phyloP scores from a whole-genome alignment of 805 yeast genomes.

The Priceomyces fermenticarens region DNA sequence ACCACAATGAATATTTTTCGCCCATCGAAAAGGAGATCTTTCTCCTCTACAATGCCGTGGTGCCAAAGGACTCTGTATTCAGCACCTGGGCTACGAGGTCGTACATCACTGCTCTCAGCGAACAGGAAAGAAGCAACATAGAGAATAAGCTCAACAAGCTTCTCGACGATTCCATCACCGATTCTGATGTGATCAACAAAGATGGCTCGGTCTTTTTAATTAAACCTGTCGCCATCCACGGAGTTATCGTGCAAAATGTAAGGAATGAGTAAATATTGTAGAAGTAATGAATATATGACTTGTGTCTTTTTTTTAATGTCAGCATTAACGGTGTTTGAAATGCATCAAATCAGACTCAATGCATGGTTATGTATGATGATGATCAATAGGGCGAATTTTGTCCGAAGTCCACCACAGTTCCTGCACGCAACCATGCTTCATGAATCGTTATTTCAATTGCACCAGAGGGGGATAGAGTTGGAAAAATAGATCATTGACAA shows the following conservation, averaged over 20 bases:
- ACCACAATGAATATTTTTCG: conserved; percentile 26
- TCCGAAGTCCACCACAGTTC: too few relatives aligned
- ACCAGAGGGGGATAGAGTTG: too few relatives aligned
- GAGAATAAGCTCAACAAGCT: conserved; percentile 27
- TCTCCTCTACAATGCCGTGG: conserved; percentile 23
- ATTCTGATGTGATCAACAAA: conserved; percentile 4
- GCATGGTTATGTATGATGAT: too few relatives aligned
- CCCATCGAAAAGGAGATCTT: conserved; percentile 31
- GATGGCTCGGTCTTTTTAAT: conserved; percentile 14
- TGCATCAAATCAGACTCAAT: too few relatives aligned
- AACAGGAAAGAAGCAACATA: conserved; percentile 30
- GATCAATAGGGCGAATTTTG: too few relatives aligned
- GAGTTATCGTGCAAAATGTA: conserved; percentile 13
- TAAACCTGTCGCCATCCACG: conserved; percentile 24
- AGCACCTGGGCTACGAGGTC: conserved; percentile 55
- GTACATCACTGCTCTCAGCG: conserved; percentile 46
- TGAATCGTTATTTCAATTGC: too few relatives aligned
- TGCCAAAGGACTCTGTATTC: conserved; percentile 37
- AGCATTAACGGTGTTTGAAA: too few relatives aligned
- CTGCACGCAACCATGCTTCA: too few relatives aligned
- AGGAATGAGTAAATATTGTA: too few relatives aligned
- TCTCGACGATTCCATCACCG: conserved; percentile 16
- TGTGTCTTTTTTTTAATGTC: too few relatives aligned
- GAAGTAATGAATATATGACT: too few relatives aligned
- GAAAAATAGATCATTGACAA: too few relatives aligned